Base-by-base conservation (phyloP, 345 rosid genomes). In the Populus deltoides region DNA sequence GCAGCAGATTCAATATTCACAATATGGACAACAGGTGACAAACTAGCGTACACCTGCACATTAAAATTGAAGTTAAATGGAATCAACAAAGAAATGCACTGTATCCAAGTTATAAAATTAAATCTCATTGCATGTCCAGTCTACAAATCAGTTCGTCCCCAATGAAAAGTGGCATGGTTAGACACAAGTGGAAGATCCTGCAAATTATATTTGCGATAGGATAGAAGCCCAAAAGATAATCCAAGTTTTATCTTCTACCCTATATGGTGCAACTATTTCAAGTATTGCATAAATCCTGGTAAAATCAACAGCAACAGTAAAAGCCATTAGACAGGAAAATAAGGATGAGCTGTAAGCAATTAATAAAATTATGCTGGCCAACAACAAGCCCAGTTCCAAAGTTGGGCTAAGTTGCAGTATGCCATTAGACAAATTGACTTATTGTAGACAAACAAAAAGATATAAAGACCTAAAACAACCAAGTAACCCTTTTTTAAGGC, bases 11-110 rank as follows among this genome's bases (percentile, higher is more conserved):
- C 82, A 76, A 89, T 80, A 83, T 87, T 79, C 47, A 91, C 92
- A 66, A 91, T 87, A 77, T 91, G 91, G 61, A 87, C 94, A 71
- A 89, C 66, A 47, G 91, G 80, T 65, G 86, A 86, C 80, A 91
- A 68, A 78, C 92, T 91, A 62, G 92, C 78, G 85, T 91, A 91
- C 73, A 87, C 94, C 94, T 91, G 89, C 85, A 87, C 62, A 84
- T 49, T 41, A 41, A 62, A 47, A 70, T 17, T 22, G 33, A 79
- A n/a, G 70, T 66, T 69, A 73, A 75, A 74, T 38, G 20, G 59
- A 51, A 55, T 65, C 33, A 68, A 67, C 25, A 41, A 7, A 12
- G 29, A 39, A 45, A 35, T 9, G 2, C n/a, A 71, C 9, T 31
- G 29, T 3, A 27, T 33, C 31, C 38, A 18, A 17, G 59, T 51